Evolutionary conservation across 352 stramenopile genomes (phyloP).

Genomic region (Phytophthora niederhauseri): DNA sequence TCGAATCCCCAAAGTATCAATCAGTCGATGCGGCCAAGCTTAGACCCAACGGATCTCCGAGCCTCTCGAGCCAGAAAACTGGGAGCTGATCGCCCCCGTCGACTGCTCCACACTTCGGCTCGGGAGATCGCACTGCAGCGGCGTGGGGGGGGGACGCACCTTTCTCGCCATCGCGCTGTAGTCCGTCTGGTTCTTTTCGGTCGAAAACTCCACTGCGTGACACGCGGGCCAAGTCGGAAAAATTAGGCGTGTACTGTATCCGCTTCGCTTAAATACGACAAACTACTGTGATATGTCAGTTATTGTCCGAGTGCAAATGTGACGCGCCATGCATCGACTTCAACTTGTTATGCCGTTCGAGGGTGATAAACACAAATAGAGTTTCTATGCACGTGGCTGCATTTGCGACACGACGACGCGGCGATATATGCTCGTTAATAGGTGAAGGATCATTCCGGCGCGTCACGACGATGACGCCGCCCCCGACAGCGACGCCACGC

Average conservation of each 20-base stretch:
- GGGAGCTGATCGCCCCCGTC: not conserved
- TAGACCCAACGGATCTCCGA: not conserved
- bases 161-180: slow-evolving; percentile 35
- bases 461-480: slow-evolving; percentile 14
- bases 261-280: slow-evolving; percentile 11
- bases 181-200: slow-evolving; percentile 6
- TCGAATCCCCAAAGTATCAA: slow-evolving; percentile 17
- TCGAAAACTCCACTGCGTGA: slow-evolving; percentile 28
- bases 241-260: not conserved
- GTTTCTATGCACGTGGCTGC: not conserved
- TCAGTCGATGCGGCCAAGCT: slow-evolving; percentile 9
- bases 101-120: not conserved
- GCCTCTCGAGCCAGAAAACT: not conserved
- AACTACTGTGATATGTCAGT: not conserved
- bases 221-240: slow-evolving; percentile 18
- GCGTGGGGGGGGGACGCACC: slow-evolving; percentile 28
- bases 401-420: not conserved
- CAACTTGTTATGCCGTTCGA: slow-evolving; percentile 15
- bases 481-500: slow-evolving; percentile 26
- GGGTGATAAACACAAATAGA: not conserved
- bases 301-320: slow-evolving; percentile 12
- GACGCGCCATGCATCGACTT: slow-evolving; percentile 22
- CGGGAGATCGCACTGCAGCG: not conserved
- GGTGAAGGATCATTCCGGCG: not conserved
- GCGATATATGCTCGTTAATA: slow-evolving; percentile 8